phyloP scores from a whole-genome alignment of 345 rosid species.

The Brassica nigra region DNA sequence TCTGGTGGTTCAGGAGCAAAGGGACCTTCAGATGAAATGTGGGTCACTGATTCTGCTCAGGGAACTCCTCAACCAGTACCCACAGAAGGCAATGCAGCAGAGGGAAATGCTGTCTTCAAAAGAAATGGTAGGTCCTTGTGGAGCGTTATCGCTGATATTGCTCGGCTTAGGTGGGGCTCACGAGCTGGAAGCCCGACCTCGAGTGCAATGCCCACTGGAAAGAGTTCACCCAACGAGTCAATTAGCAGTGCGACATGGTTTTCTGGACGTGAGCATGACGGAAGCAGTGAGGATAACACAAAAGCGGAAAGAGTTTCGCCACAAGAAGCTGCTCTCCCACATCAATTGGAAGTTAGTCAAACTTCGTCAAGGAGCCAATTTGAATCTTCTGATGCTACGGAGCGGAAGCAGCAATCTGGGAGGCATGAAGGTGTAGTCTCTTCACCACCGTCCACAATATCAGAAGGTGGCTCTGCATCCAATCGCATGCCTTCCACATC shows the following conservation, averaged over 20 bases:
- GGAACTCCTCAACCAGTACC: constrained; percentile 50
- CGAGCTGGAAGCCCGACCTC: constrained; percentile 60
- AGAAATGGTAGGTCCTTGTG: constrained; percentile 77
- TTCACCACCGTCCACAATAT: constrained; percentile 38
- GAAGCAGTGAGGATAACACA: constrained; percentile 54
- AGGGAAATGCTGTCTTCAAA: constrained; percentile 49
- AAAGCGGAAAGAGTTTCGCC: constrained; percentile 47
- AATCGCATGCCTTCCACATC: constrained; percentile 45
- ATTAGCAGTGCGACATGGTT: constrained; percentile 70
- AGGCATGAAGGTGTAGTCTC: constrained; percentile 42
- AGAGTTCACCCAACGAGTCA: constrained; percentile 67
- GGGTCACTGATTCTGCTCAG: constrained; percentile 69
- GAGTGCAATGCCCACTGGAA: constrained; percentile 52
- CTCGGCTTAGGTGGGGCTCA: constrained; percentile 70
- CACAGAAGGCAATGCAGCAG: constrained; percentile 42
- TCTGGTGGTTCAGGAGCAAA: constrained; percentile 60
- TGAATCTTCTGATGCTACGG: constrained; percentile 40
- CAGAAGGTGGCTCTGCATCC: constrained; percentile 49
- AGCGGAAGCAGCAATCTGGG: constrained; percentile 40
- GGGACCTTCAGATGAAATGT: constrained; percentile 88
- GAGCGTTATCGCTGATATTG: constrained; percentile 67
- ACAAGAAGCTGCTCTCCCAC: constrained; percentile 46
- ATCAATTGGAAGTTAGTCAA: constrained; percentile 42
- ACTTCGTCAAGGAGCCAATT: constrained; percentile 43
- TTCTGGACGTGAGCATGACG: constrained; percentile 81